Base-by-base conservation (phyloP, 441 rosid species). In the Breynia disticha region DNA sequence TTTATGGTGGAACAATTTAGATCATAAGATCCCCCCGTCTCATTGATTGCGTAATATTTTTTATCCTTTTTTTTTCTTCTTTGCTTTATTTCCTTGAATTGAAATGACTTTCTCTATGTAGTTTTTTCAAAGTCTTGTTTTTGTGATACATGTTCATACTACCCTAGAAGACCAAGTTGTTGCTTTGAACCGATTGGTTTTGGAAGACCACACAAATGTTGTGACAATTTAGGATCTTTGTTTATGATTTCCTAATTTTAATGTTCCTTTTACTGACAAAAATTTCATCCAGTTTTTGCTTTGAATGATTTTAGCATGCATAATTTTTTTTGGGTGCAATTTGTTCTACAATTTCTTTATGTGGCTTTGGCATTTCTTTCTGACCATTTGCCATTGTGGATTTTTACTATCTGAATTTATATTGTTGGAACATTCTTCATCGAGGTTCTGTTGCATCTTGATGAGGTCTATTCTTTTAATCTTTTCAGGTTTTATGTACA, bases 401-500 rank as follows among this genome's bases (percentile, higher is more conserved):
- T 39, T 39, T 39, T 9, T 39, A 39, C 15, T 39, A 8, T 39
- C 43, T 2, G 9, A 39, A 39, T 39, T 9, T 9, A 39, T 39
- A 9, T 14, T 9, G 12, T 13, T 39, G 14, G 14, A 39, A 13
- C 11, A 9, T 39, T 39, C 32, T 7, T 24, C 32, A 24, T 24
- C n/a, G n/a, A n/a, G n/a, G n/a, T n/a, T n/a, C n/a, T n/a, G n/a
- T n/a, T n/a, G n/a, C 41, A 37, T 15, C 9, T 28, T 52, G 16
- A 44, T 61, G 39, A n/a, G 54, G 16, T 58, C 54, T 52, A 50
- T 35, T 24, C 24, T 35, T 48, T 54, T 49, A 57, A 38, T 56
- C n/a, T 59, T 55, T 62, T 48, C 65, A 91, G 97, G 99, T 94
- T 66, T 76, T 78, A 19, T 93, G 97, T 63, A 71, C 88, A 21